Percentiles rank a stretch among this genome's conserved stretches.
Evolutionary conservation across 2,329 filamentous ascomycete genomes (phyloP).

Genomic region (Fusarium albidum): DNA sequence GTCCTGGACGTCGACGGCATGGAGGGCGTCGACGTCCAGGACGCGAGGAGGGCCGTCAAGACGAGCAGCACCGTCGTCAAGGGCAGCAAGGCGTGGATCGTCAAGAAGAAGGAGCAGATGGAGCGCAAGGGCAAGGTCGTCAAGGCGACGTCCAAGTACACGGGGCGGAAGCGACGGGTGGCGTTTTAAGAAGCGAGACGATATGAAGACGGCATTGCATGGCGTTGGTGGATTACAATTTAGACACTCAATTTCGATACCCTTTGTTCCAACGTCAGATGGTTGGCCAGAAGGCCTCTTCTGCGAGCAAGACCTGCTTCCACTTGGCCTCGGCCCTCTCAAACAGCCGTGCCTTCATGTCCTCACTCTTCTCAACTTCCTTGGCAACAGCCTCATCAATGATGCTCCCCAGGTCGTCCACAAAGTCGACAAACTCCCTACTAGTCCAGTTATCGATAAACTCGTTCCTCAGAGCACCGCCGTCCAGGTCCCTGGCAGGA

Average conservation of each 20-base stretch:
- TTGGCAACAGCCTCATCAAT: constrained; percentile 61
- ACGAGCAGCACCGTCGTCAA: constrained; percentile 63
- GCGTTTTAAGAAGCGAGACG: constrained; percentile 65
- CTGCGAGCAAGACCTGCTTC: constrained; percentile 61
- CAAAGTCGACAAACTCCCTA: constrained; percentile 66
- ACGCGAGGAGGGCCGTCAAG: constrained; percentile 65
- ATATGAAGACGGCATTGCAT: constrained; percentile 38
- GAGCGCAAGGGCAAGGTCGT: constrained; percentile 94
- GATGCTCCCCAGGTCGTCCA: constrained; percentile 61
- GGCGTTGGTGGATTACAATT: constrained; percentile 40
- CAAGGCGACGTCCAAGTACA: constrained; percentile 92
- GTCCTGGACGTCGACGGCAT: constrained; percentile 72
- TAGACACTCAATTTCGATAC: constrained; percentile 37
- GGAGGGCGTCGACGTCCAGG: constrained; percentile 85
- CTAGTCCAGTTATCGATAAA: constrained; percentile 77
- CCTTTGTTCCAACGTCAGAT: constrained; percentile 24
- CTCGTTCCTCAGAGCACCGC: constrained; percentile 68
- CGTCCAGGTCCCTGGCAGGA: constrained; percentile 62
- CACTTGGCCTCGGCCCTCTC: constrained; percentile 54
- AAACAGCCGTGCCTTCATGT: constrained; percentile 42
- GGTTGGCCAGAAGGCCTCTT: constrained; percentile 66
- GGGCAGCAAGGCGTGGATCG: constrained; percentile 84
- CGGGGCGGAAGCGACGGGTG: constrained; percentile 83
- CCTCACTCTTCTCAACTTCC: constrained; percentile 48
- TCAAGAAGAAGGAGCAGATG: constrained; percentile 92